Base-by-base conservation (phyloP, 805 yeast genomes). In the Hanseniaspora lindneri region DNA sequence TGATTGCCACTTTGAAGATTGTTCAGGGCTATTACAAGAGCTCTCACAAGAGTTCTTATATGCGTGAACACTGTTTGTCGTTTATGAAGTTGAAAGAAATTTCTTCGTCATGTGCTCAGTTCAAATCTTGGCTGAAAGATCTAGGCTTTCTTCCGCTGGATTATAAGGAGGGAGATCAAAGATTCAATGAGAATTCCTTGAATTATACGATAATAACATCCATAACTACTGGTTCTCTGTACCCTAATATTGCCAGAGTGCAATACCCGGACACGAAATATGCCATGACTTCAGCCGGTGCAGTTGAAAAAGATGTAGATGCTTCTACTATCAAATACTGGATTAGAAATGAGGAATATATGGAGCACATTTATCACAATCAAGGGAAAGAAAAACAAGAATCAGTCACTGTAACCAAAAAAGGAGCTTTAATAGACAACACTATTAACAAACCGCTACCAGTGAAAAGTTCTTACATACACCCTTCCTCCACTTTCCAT, bases 291-390 rank as follows among this genome's bases (percentile, higher is more conserved):
- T 66, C 79, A 29, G 72, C 78, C 0, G 98, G 98, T 20, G 75
- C 96, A 0, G 72, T 89, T 39, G 88, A 83, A 47, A 71, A 77
- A n/a, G 95, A 88, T 56, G 83, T 87, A 0, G 96, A 88, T 58
- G 83, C 88, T 2, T 73, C 70, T 50, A 68, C 71, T 51, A 80
- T 81, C 51, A 81, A 79, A 58, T 76, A 78, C 44, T 87, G 87
- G 83, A 72, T 82, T 39, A 66, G 83, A 54, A 77, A 76, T 56
- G 85, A 80, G 44, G 72, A 69, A 44, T 77, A 70, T 51, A 60
- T 66, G 44, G 66, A 65, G 39, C 53, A 59, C 29, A 58, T 55
- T 28, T 46, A 39, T 35, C 39, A 34, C 4, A 39, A 39, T n/a
- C 50, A 46, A 46, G 43, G 50, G 3, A 39, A 46, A 33, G 33